Evolutionary conservation across 495 filamentous ascomycete genomes (phyloP), one percentile per base, ranked within the genome.

Genomic region (Aspergillus indologenus): DNA sequence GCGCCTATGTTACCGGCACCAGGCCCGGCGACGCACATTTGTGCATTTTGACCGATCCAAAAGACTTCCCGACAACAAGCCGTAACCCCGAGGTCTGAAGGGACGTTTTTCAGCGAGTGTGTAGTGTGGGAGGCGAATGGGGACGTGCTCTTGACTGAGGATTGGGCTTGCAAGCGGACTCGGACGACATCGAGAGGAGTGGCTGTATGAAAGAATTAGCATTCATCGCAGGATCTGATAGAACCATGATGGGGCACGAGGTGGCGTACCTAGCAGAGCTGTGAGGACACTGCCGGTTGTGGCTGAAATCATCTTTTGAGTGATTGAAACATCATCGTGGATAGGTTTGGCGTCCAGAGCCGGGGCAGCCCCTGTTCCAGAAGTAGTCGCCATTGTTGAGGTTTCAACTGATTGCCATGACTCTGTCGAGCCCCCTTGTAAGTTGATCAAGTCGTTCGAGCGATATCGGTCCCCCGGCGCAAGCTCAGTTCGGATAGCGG

Each of bases 161-260:
- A 79, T 79, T 98, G 92, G 0, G 95, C 91, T 74, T 98, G 94
- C 57, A 96, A 79, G 49, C 94, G 90, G 44, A 98, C 91, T 12
- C 94, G 90, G 53, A 98, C 95, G 47, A 98, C 95, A 70, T 98
- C 94, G 21, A 98, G 85, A 58, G 94, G 94, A 17, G 95, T 98
- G 14, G 95, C 95, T 98, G 57, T 15, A 43, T 47, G 29, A 19
- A 17, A 26, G 48, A 17, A 52, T 63, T 44, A 76, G 62, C 48
- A 61, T 54, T n/a, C 18, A 47, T 45, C 18, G n/a, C 23, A 1
- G 0, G 17, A 1, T n/a, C 19, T 44, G 19, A 23, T 23, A 18
- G 8, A 43, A 21, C n/a, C n/a, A n/a, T 43, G 18, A 22, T 17
- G n/a, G 3, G 17, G 24, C 46, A 43, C n/a, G n/a, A n/a, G 3